Evolutionary conservation across 202 grass and related monocot species (phyloP), one percentile per base, ranked within the genome.

Genomic region (Schoenoplectus triqueter): DNA sequence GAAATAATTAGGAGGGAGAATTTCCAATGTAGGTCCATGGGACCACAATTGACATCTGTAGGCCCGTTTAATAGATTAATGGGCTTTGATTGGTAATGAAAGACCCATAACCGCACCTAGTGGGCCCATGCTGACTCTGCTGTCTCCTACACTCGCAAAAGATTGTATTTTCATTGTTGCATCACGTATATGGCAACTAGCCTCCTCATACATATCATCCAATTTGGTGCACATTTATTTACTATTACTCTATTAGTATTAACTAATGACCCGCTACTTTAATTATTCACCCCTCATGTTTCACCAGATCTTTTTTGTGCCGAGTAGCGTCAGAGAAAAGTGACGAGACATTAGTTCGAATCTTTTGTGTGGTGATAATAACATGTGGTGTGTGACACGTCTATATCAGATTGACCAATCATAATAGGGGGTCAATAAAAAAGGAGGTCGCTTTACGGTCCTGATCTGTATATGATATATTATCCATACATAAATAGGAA

Each of bases 51-150:
- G 61, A 66, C 64, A 49, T 13, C 6, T 45, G 63, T 51, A 17
- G 61, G 45, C 63, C 18, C 45, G 31, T 82, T 52, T 39, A 82
- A 82, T 79, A 13, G 18, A 51, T 52, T 49, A 82, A 82, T 82
- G 80, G 80, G 80, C 61, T 68, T 82, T 82, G 80, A 82, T 82
- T 51, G 80, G 62, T 13, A 82, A 52, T 54, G 62, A 15, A 14
- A 82, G 60, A 48, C 57, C 80, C 64, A 82, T 82, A 49, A 68
- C 17, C 6, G 60, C 80, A 82, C 62, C 44, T 82, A n/a, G 80
- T 66, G 63, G 80, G 45, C 19, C 64, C 80, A 82, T 66, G 62
- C 61, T 82, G 80, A 82, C 63, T 67, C 18, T 67, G 47, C 1
- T 52, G 13, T 46, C n/a, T 54, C 19, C 9, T 82, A 19, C 80